Percentiles rank a stretch among this genome's conserved stretches.
These are phyloP conservation scores for Pichia sp. DNA, from an alignment of 1,139 yeast species.

Conservation along the genomic window DNA sequence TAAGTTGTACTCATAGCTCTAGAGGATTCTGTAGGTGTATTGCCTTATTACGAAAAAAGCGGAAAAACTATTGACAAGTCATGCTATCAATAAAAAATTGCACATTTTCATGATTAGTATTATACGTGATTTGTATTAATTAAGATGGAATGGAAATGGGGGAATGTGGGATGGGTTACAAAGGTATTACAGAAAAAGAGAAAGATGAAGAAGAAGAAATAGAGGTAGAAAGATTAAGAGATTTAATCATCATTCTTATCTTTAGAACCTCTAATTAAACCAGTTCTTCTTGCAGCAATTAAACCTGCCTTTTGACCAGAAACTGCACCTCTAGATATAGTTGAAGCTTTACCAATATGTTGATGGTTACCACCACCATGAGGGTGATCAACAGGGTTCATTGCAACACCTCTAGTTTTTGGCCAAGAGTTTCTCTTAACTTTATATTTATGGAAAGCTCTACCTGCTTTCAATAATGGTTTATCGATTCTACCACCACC, in stretches of 20 bases:
- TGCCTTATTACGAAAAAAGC: too few relatives aligned
- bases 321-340: constrained; percentile 99
- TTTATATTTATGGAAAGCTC: constrained; percentile 99
- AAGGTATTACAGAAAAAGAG: constrained; percentile 7
- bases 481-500: constrained; percentile 99
- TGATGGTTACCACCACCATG: constrained; percentile 99
- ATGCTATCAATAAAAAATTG: too few relatives aligned
- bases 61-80: too few relatives aligned
- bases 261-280: constrained; percentile 99
- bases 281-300: constrained; percentile 99
- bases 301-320: constrained; percentile 99
- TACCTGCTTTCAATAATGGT: constrained; percentile 99
- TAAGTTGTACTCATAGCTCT: too few relatives aligned
- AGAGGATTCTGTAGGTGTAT: too few relatives aligned
- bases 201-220: constrained; percentile 5
- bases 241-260: constrained; percentile 42
- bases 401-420: constrained; percentile 99
- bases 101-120: too few relatives aligned
- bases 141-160: not conserved
- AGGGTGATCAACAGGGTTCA: constrained; percentile 99
- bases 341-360: constrained; percentile 99
- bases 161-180: not conserved
- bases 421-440: constrained; percentile 99
- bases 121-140: too few relatives aligned
- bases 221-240: not conserved